A percentile compares a stretch with the other conserved stretches of the same genome.
Evolutionary conservation across 1,284 basidiomycete species (phyloP).

Genomic region (Malassezia japonica): DNA sequence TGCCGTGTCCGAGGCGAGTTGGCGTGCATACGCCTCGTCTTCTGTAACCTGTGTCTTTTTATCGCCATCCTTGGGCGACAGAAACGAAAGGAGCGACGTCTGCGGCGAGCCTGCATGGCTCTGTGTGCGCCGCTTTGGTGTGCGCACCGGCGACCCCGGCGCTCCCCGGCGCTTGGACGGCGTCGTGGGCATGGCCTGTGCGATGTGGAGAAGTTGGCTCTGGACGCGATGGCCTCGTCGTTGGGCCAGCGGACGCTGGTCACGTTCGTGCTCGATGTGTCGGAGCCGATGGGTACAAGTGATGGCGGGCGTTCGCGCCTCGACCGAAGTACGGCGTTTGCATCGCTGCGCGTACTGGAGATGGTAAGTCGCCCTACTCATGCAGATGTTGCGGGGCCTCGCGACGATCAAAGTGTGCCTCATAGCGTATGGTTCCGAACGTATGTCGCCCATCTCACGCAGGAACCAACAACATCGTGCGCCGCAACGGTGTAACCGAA

Average conservation of each 20-base stretch:
- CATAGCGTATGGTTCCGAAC: slow-evolving; percentile 4
- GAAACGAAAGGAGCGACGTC: background rate
- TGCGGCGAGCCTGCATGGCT: too few species aligned
- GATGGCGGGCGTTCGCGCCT: background rate
- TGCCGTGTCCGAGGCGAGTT: background rate
- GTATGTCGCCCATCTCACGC: background rate
- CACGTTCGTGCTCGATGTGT: slow-evolving; percentile 15
- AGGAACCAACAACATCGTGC: background rate
- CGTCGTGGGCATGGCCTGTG: background rate
- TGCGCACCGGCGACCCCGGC: too few species aligned
- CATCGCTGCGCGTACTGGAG: slow-evolving; percentile 9
- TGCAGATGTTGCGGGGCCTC: slow-evolving; percentile 13
- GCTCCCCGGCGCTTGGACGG: background rate
- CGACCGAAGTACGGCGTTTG: slow-evolving; percentile 6
- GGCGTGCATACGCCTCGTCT: background rate
- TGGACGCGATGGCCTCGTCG: background rate
- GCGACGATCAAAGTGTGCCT: slow-evolving; percentile 12
- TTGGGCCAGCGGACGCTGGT: slow-evolving; percentile 14
- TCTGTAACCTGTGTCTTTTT: background rate
- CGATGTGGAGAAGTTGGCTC: background rate
- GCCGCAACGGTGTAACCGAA: background rate
- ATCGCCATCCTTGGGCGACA: background rate
- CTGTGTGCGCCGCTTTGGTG: too few species aligned
- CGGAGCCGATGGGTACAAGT: background rate
- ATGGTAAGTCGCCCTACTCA: slow-evolving; percentile 7